Percentiles rank a stretch among this genome's conserved stretches.
Evolutionary conservation across 768 basidiomycete species (phyloP).

Genomic region (Termitomyces sp.): DNA sequence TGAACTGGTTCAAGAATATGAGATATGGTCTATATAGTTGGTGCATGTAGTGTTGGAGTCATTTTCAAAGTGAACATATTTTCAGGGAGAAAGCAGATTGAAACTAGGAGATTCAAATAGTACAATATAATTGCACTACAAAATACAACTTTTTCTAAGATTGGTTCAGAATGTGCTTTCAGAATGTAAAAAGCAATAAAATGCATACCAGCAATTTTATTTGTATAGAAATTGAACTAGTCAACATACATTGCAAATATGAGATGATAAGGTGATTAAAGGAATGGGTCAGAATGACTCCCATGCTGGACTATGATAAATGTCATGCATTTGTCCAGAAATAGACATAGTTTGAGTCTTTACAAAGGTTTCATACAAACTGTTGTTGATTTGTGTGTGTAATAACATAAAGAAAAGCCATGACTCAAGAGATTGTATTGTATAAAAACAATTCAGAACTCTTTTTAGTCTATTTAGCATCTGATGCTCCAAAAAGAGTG

Average conservation of each 20-base stretch:
- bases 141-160: not conserved
- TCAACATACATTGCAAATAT: conserved; percentile 1
- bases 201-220: not conserved
- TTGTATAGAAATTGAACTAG: conserved; percentile 6
- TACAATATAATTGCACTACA: conserved; percentile 7
- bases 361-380: conserved; percentile 4
- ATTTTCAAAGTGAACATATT: not conserved
- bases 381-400: not conserved
- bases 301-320: conserved; percentile 5
- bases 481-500: not conserved
- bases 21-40: conserved; percentile 2
- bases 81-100: conserved; percentile 1
- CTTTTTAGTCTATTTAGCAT: not conserved
- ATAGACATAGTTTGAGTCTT: not conserved
- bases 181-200: not conserved
- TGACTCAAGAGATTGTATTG: not conserved
- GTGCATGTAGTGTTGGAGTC: conserved; percentile 1
- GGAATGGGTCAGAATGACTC: not conserved
- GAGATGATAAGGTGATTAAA: not conserved
- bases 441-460: not conserved
- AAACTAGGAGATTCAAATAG: conserved; percentile 3
- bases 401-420: conserved; percentile 1
- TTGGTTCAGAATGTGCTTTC: not conserved
- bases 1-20: conserved; percentile 1
- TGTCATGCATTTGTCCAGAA: conserved; percentile 4